phyloP scores from a whole-genome alignment of 352 stramenopile species.

The Pythium coloratum region DNA sequence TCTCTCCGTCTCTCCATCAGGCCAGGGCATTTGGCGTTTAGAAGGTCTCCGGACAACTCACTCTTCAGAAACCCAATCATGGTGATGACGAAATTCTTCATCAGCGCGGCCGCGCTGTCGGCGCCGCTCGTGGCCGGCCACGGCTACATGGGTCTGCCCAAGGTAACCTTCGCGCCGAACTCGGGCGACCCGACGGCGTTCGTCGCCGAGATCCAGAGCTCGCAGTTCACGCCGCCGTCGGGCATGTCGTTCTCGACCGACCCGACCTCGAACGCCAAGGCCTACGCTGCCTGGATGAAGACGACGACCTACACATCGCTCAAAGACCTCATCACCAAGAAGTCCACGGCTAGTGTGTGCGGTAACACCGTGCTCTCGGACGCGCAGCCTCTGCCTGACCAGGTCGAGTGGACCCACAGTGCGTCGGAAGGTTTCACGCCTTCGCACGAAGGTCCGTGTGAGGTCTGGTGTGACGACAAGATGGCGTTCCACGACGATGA shows the following conservation, averaged over 20 bases:
- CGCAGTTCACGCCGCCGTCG: background rate
- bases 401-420: slow-evolving; percentile 40
- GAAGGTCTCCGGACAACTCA: too few species aligned
- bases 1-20: too few species aligned
- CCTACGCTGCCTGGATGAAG: slow-evolving; percentile 8
- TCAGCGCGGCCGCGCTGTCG: too few species aligned
- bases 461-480: slow-evolving; percentile 41
- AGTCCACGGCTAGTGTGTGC: background rate
- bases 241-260: slow-evolving; percentile 7
- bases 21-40: too few species aligned
- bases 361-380: background rate
- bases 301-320: slow-evolving; percentile 13
- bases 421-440: slow-evolving; percentile 26
- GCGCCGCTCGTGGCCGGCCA: too few species aligned
- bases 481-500: slow-evolving; percentile 39
- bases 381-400: background rate
- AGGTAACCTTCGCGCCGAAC: too few species aligned
- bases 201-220: background rate
- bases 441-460: slow-evolving; percentile 45
- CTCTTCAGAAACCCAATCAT: too few species aligned
- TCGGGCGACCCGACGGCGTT: background rate
- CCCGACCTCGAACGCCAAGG: slow-evolving; percentile 5
- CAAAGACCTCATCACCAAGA: background rate
- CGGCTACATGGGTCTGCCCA: too few species aligned
- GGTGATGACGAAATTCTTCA: too few species aligned